Evolutionary conservation across 2,329 filamentous ascomycete genomes (phyloP), one percentile per base, ranked within the genome.

Genomic region (Penicillium sp.): DNA sequence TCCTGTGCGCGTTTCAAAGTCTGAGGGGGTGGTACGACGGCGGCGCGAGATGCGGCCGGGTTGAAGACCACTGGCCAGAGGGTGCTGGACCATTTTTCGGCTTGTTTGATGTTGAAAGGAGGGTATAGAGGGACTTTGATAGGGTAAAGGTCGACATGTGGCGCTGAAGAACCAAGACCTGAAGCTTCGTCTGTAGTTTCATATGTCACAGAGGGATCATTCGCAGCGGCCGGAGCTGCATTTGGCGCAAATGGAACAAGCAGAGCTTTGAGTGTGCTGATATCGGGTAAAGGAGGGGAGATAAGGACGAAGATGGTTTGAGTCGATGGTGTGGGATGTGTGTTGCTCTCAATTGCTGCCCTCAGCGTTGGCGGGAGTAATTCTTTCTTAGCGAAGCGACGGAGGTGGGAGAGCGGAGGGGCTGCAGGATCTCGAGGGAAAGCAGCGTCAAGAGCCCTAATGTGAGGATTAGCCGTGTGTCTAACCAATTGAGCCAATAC

Each of bases 1-100:
- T 68, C 60, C 33, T 63, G 66, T 0, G 64, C 61, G 5, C 63
- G 62, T 28, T 52, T 60, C 5, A 76, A 60, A 4, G 69, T 63
- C 39, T 71, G 65, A 2, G 65, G 65, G 3, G 73, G 72, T 2
- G 74, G 73, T 1, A 72, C 70, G 55, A 74, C 62, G 39, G 68
- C 67, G 27, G 70, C 61, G n/a, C 71, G 64, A 8, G 72, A 70
- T 7, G 72, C 68, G 4, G 74, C 70, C 16, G 73, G 70, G 54
- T 76, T 76, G 61, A 66, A 76, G 10, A 64, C 61, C 28, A 72
- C 68, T 0, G 73, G 73, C 74, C 74, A 76, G 36, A 71, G 59
- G 11, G 55, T 67, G 18, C 64, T 64, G 8, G 68, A 65, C 73
- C 73, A 75, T 47, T 60, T 57, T 19, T 70, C 61, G n/a, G 74